A percentile compares a stretch with the other conserved stretches of the same genome.
phyloP scores from a whole-genome alignment of 2,329 filamentous ascomycete genomes.

The Pseudomassariella vexata region DNA sequence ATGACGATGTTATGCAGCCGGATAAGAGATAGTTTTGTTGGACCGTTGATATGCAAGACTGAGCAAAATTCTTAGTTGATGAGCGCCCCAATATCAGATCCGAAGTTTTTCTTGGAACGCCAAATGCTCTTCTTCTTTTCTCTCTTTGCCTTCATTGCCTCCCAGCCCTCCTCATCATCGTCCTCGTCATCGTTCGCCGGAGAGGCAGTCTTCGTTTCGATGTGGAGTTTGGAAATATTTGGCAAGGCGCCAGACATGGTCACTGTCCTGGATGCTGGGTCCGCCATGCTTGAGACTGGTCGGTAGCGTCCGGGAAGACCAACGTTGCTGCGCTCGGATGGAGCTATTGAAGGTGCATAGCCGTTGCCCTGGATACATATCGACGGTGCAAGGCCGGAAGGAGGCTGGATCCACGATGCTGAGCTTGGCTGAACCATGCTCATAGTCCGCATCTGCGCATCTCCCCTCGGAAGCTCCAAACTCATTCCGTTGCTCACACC shows the following conservation, averaged over 20 bases:
- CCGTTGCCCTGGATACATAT: constrained; percentile 45
- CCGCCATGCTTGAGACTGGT: constrained; percentile 67
- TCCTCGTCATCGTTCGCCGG: constrained; percentile 46
- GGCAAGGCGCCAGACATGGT: constrained; percentile 37
- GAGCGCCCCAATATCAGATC: constrained; percentile 41
- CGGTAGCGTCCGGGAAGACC: constrained; percentile 87
- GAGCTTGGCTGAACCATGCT: constrained; percentile 74
- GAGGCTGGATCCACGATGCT: constrained; percentile 48
- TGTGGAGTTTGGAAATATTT: constrained; percentile 31
- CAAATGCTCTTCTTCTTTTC: constrained; percentile 63
- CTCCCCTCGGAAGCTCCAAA: constrained; percentile 37
- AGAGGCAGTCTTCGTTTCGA: constrained; percentile 32
- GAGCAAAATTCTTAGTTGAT: constrained; percentile 30
- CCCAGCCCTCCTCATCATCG: constrained; percentile 64
- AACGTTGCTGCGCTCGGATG: constrained; percentile 90
- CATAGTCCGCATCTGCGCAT: constrained; percentile 61
- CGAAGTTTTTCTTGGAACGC: constrained; percentile 54
- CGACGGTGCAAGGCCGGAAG: constrained; percentile 42
- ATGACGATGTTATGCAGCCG: too few relatives aligned
- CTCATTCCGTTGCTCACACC: constrained; percentile 36
- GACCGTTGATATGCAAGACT: constrained; percentile 13
- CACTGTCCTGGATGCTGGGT: constrained; percentile 29
- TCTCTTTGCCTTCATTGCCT: constrained; percentile 63
- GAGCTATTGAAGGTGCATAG: constrained; percentile 88
- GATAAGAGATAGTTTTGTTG: constrained; percentile 12